These are phyloP conservation scores for Pseudoneurospora amorphoporcata DNA, from an alignment of 495 filamentous ascomycete genomes.

Conservation along the genomic window DNA sequence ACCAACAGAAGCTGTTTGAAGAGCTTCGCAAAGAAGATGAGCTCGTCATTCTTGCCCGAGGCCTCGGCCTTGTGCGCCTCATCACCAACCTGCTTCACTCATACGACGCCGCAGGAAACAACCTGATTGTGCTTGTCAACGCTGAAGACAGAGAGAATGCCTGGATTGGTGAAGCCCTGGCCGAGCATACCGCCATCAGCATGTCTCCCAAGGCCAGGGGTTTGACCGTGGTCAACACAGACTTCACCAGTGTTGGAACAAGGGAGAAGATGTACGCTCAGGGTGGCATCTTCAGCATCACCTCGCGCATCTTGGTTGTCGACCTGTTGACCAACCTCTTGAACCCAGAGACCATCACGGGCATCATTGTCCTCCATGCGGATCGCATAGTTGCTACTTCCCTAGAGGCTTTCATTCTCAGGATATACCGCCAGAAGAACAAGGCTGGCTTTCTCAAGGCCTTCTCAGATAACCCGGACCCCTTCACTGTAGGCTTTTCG, in stretches of 20 bases:
- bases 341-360: conserved; percentile 76
- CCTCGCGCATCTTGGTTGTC: conserved; percentile 87
- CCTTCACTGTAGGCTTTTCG: conserved; percentile 81
- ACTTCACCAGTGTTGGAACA: conserved; percentile 74
- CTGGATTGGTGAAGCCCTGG: conserved; percentile 86
- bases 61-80: conserved; percentile 80
- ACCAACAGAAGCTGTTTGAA: conserved; percentile 86
- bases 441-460: conserved; percentile 90
- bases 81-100: conserved; percentile 92
- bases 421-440: conserved; percentile 88
- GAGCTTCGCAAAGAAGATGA: conserved; percentile 87
- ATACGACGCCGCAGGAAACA: conserved; percentile 92
- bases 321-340: conserved; percentile 81
- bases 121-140: conserved; percentile 80
- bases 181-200: conserved; percentile 86
- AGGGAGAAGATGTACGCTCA: conserved; percentile 82
- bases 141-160: conserved; percentile 89
- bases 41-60: conserved; percentile 81
- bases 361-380: conserved; percentile 79
- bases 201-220: conserved; percentile 64
- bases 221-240: conserved; percentile 86
- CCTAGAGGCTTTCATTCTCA: conserved; percentile 86
- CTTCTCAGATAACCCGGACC: conserved; percentile 89
- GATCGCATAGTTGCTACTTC: conserved; percentile 83
- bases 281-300: conserved; percentile 93